Conservation (phyloP, 768 basidiomycete species). For the Agrocybe chaxingu region DNA sequence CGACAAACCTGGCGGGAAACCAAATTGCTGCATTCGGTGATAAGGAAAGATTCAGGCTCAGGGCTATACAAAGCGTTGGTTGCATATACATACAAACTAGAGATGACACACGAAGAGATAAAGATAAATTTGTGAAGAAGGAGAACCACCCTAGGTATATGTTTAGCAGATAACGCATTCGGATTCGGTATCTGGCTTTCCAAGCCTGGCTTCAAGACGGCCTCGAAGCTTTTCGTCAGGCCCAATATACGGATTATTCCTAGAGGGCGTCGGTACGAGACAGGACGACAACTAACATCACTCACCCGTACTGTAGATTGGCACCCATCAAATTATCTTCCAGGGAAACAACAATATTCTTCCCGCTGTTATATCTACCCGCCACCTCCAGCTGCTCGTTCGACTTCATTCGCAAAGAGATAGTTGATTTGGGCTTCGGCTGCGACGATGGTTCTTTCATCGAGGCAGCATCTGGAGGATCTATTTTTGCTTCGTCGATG, state of each 20-base stretch:
- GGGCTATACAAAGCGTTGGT: no score
- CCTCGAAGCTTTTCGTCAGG: conserved; percentile 41
- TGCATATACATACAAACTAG: no score
- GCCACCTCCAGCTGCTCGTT: conserved; percentile 27
- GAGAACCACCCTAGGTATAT: neutral
- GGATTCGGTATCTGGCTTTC: conserved; percentile 32
- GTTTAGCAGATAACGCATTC: conserved; percentile 45
- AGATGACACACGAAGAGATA: no score
- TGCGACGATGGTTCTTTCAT: conserved; percentile 9
- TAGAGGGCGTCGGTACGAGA: conserved; percentile 13
- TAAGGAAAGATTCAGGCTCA: no score
- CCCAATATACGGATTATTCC: conserved; percentile 45
- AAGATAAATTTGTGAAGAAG: no score
- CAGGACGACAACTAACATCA: conserved; percentile 6
- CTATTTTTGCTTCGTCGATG: no score
- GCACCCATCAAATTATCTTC: conserved; percentile 37
- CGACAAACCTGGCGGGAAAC: no score
- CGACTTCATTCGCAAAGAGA: conserved; percentile 36
- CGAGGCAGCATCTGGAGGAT: neutral
- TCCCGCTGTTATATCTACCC: conserved; percentile 8
- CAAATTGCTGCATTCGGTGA: no score
- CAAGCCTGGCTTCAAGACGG: conserved; percentile 43
- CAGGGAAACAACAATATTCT: conserved; percentile 35
- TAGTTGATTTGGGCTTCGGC: conserved; percentile 27
- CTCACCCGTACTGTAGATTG: conserved; percentile 54